Evolutionary conservation across 306 rosid genomes (phyloP).

Genomic region (Glycyrrhiza uralensis): DNA sequence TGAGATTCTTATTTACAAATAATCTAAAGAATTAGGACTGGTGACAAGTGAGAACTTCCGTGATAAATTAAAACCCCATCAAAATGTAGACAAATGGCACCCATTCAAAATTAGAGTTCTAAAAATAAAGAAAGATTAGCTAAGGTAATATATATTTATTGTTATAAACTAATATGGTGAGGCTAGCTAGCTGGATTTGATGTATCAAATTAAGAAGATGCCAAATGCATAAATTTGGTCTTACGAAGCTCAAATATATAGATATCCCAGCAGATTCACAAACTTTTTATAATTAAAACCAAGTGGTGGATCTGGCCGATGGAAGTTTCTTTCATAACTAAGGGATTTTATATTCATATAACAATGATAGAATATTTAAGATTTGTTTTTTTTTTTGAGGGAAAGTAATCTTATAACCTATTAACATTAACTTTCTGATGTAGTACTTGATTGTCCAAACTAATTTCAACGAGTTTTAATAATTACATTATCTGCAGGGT

Average conservation of each 20-base stretch:
- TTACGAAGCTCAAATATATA: background rate
- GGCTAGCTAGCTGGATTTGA: conserved; percentile 1
- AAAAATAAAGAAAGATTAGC: background rate
- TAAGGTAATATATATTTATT: background rate
- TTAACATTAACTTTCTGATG: background rate
- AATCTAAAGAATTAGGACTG: too few relatives aligned
- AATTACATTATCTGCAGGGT: background rate
- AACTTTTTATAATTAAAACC: background rate
- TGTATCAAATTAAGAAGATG: too few relatives aligned
- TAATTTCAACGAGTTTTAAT: background rate
- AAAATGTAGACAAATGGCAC: conserved; percentile 7
- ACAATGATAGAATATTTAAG: background rate
- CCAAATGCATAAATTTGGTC: conserved; percentile 9
- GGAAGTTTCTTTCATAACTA: conserved; percentile 7
- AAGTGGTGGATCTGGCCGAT: background rate
- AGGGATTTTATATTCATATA: background rate
- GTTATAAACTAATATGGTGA: background rate
- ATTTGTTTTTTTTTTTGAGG: too few relatives aligned
- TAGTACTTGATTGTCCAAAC: background rate
- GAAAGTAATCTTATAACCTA: background rate
- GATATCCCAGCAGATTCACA: background rate
- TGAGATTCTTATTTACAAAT: too few relatives aligned
- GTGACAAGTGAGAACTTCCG: too few relatives aligned
- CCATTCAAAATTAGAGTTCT: conserved; percentile 9
- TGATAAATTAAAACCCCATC: background rate